Evolutionary conservation across 768 basidiomycete species (phyloP).

Genomic region (Mycena belliarum): DNA sequence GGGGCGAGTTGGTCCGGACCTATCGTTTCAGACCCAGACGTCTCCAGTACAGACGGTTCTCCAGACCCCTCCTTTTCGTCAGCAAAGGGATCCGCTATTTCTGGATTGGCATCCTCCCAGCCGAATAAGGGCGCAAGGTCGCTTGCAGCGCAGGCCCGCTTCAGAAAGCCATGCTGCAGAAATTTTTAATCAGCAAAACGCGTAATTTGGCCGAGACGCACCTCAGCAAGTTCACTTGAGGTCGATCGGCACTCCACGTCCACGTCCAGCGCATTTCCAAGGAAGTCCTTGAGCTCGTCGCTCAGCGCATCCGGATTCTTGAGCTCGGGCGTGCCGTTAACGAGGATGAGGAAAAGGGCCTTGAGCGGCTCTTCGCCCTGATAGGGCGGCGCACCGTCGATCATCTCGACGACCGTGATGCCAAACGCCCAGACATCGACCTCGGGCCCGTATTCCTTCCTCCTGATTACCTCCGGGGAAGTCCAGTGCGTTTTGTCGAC

Average conservation of each 20-base stretch:
- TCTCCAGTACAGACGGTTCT: no score
- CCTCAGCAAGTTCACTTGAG: conserved; percentile 57
- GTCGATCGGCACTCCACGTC: conserved; percentile 77
- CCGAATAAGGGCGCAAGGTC: conserved; percentile 64
- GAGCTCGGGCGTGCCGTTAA: conserved; percentile 77
- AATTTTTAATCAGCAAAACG: no score
- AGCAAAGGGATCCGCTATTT: no score
- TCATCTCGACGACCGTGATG: conserved; percentile 81
- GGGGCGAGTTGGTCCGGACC: no score
- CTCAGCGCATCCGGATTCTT: conserved; percentile 61
- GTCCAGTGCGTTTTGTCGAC: conserved; percentile 60
- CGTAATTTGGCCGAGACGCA: no score
- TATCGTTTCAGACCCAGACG: no score
- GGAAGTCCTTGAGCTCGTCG: conserved; percentile 71
- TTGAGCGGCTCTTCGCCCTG: conserved; percentile 65
- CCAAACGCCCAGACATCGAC: conserved; percentile 80
- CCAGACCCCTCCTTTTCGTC: no score
- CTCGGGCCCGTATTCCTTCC: conserved; percentile 73
- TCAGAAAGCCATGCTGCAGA: conserved; percentile 68
- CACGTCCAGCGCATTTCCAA: conserved; percentile 75
- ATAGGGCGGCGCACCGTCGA: conserved; percentile 76
- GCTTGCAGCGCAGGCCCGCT: conserved; percentile 57
- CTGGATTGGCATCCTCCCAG: no score
- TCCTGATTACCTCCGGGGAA: conserved; percentile 74
- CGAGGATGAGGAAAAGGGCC: conserved; percentile 74